Evolutionary conservation across 2,329 filamentous ascomycete genomes (phyloP).

Genomic region (Dactylonectria estremocensis): DNA sequence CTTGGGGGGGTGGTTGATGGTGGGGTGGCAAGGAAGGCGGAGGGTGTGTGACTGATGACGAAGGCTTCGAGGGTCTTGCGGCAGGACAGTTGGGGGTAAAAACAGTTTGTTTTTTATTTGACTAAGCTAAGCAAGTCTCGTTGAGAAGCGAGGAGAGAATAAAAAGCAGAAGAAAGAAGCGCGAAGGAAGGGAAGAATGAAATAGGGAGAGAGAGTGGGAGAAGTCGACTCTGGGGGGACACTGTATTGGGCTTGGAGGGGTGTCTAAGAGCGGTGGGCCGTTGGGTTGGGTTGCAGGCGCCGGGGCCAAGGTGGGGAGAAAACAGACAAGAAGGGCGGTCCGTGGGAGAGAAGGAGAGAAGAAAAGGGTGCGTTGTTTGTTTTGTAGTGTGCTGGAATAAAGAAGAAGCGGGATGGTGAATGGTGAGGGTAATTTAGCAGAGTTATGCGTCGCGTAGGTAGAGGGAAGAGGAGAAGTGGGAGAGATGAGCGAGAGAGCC

Average conservation of each 20-base stretch:
- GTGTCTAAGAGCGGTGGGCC: slow-evolving; percentile 50
- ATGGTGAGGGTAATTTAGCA: not conserved
- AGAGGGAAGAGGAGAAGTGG: not conserved
- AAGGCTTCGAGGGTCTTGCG: slow-evolving; percentile 36
- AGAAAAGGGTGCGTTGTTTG: slow-evolving; percentile 5
- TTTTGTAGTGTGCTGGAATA: not conserved
- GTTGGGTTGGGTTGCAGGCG: slow-evolving; percentile 50
- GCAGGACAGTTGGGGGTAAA: slow-evolving; percentile 39
- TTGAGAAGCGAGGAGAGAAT: slow-evolving; percentile 32
- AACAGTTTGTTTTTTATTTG: slow-evolving; percentile 42
- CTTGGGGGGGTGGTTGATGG: slow-evolving; percentile 20
- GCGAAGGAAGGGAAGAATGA: slow-evolving; percentile 9
- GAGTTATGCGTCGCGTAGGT: not conserved
- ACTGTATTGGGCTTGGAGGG: slow-evolving; percentile 48
- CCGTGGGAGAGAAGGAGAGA: slow-evolving; percentile 12
- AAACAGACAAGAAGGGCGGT: slow-evolving; percentile 22
- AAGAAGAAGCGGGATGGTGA: not conserved
- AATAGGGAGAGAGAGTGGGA: slow-evolving; percentile 12
- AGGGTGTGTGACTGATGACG: slow-evolving; percentile 37
- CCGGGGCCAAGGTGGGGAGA: slow-evolving; percentile 45
- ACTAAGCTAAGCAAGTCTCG: slow-evolving; percentile 48
- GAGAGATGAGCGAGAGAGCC: not conserved
- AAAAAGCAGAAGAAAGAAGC: slow-evolving; percentile 16
- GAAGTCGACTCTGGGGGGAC: slow-evolving; percentile 32
- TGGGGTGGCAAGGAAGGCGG: slow-evolving; percentile 40